Evolutionary conservation across 257 asterid genomes (phyloP).

Genomic region (Capsicum baccatum): DNA sequence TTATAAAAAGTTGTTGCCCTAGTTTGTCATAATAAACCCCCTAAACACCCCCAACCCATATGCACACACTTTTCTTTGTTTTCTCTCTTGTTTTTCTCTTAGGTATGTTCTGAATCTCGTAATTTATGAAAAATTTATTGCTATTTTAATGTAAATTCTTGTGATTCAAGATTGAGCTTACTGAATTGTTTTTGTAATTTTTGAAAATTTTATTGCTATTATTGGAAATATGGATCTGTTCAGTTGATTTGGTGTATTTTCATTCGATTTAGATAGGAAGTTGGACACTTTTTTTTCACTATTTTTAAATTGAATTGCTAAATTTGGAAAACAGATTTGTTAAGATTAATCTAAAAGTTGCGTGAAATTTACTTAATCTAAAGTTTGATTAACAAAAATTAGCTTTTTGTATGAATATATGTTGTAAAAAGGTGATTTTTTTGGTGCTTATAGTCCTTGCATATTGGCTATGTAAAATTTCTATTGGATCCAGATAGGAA

Average conservation of each 20-base stretch:
- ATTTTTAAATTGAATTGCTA: background rate
- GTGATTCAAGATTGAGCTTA: background rate
- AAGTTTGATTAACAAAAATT: too few species aligned
- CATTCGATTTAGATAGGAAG: background rate
- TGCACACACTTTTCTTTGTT: background rate
- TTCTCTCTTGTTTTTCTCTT: background rate
- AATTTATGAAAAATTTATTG: background rate
- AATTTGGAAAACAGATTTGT: background rate
- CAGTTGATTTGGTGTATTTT: background rate
- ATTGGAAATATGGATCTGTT: slow-evolving; percentile 8
- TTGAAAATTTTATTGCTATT: too few species aligned
- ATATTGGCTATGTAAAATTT: background rate
- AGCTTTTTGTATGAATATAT: background rate
- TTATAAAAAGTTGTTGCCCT: background rate
- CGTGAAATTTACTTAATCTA: background rate
- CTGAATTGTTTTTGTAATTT: too few species aligned
- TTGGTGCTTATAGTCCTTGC: background rate
- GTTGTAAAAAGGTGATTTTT: background rate
- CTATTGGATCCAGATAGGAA: background rate
- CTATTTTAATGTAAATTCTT: background rate
- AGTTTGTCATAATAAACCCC: slow-evolving; percentile 7
- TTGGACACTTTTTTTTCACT: background rate
- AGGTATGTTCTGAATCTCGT: background rate
- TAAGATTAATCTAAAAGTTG: background rate
- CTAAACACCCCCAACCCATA: too few species aligned